phyloP scores from a whole-genome alignment of 306 rosid species.

The Pueraria montana region DNA sequence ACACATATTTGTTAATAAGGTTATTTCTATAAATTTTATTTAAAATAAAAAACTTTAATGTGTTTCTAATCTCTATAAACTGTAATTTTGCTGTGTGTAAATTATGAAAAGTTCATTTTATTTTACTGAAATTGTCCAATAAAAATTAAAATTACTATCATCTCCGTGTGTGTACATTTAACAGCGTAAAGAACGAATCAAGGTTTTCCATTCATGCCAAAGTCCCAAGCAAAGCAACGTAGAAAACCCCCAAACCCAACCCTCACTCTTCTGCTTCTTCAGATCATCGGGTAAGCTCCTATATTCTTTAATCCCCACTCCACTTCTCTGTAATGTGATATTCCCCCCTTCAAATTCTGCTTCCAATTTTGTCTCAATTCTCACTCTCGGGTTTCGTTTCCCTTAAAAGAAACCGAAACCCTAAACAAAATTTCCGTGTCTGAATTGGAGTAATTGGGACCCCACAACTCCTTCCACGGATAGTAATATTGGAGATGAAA shows the following conservation, averaged over 20 bases:
- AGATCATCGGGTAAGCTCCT: constrained; percentile 28
- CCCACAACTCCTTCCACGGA: constrained; percentile 4
- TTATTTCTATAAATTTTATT: no score
- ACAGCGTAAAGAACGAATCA: neutral
- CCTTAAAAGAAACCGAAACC: constrained; percentile 45
- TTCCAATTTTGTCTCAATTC: constrained; percentile 15
- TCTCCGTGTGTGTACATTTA: neutral
- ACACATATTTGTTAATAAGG: no score
- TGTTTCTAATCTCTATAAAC: no score
- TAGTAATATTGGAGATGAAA: constrained; percentile 39
- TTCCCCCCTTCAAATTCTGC: constrained; percentile 15
- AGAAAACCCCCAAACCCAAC: constrained; percentile 40
- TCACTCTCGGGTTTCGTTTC: constrained; percentile 51
- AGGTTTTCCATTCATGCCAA: neutral
- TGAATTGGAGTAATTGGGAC: constrained; percentile 31
- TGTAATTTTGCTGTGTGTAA: no score
- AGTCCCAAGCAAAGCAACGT: neutral
- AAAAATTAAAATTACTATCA: neutral
- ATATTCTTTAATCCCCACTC: neutral
- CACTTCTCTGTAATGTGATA: constrained; percentile 7
- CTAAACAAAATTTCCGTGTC: constrained; percentile 39
- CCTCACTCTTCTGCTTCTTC: constrained; percentile 28
- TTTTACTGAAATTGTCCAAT: neutral
- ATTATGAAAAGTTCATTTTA: no score
- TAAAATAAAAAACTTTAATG: no score